A percentile compares a stretch with the other conserved stretches of the same genome.
Conservation (phyloP, 164 flowering plant species). For the Euptelea pleiosperma region DNA sequence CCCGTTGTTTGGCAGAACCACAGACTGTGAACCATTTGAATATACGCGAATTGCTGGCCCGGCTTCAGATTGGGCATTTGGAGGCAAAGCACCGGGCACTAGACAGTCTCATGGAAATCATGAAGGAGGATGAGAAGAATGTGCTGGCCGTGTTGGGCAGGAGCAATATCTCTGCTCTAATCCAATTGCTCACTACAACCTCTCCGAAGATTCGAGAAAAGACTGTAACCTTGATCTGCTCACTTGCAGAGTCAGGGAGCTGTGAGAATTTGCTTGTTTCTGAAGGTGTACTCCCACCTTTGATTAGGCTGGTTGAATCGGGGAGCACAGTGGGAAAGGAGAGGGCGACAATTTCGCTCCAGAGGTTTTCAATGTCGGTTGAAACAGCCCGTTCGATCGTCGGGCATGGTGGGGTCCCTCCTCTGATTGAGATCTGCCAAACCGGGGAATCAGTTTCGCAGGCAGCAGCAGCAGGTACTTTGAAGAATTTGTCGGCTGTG, state of each 20-base stretch:
- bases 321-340: slow-evolving; percentile 68
- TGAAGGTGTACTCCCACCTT: slow-evolving; percentile 84
- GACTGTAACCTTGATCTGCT: slow-evolving; percentile 60
- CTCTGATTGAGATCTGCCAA: slow-evolving; percentile 68
- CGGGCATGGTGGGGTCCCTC: slow-evolving; percentile 78
- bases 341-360: slow-evolving; percentile 78
- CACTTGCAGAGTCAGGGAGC: slow-evolving; percentile 73
- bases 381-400: slow-evolving; percentile 78
- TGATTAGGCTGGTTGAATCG: slow-evolving; percentile 76
- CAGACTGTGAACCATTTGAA: slow-evolving; percentile 28
- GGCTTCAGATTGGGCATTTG: slow-evolving; percentile 92
- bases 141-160: slow-evolving; percentile 61
- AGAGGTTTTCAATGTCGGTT: slow-evolving; percentile 65
- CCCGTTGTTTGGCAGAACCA: slow-evolving; percentile 32
- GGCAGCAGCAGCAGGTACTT: slow-evolving; percentile 68
- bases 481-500: slow-evolving; percentile 80
- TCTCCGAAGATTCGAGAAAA: slow-evolving; percentile 79
- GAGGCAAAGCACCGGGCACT: slow-evolving; percentile 81
- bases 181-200: slow-evolving; percentile 78
- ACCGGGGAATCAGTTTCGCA: slow-evolving; percentile 74
- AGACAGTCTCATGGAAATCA: slow-evolving; percentile 60
- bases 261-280: slow-evolving; percentile 83
- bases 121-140: slow-evolving; percentile 81
- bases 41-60: slow-evolving; percentile 69
- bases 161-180: slow-evolving; percentile 68